Percentiles rank a stretch among this genome's conserved stretches.
These are phyloP conservation scores for Raffaelea arxii DNA, from an alignment of 2,329 filamentous ascomycete genomes.

Conservation along the genomic window DNA sequence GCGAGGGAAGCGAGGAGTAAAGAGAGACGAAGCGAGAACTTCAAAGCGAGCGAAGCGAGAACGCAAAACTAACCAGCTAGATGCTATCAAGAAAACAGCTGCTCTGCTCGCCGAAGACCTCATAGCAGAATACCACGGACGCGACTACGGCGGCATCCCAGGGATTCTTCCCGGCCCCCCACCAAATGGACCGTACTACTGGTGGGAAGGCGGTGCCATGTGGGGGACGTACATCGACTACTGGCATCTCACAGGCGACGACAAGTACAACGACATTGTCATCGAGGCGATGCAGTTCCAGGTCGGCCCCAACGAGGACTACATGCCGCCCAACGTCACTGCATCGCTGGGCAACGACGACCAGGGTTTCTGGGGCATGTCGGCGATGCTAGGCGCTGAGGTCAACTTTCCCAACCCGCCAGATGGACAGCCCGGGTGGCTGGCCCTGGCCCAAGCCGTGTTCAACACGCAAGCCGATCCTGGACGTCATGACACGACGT, in stretches of 20 bases:
- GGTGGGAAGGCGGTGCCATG: conserved; percentile 22
- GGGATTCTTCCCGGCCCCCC: conserved; percentile 22
- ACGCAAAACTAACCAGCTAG: conserved; percentile 1
- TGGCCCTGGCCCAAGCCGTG: conserved; percentile 47
- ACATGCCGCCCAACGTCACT: conserved; percentile 37
- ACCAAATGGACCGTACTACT: conserved; percentile 24
- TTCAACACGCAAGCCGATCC: conserved; percentile 39
- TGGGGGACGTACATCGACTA: conserved; percentile 29
- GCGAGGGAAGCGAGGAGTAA: too few species aligned
- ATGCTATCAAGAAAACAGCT: conserved; percentile 13
- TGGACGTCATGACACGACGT: conserved; percentile 43
- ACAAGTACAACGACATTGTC: conserved; percentile 38
- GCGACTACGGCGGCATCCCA: conserved; percentile 18
- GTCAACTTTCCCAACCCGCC: conserved; percentile 37
- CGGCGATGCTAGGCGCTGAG: conserved; percentile 48
- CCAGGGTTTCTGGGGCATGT: conserved; percentile 49
- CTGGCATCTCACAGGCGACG: conserved; percentile 32
- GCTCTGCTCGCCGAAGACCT: conserved; percentile 19
- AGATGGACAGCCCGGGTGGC: conserved; percentile 32
- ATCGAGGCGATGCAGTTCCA: conserved; percentile 36
- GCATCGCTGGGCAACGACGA: conserved; percentile 45
- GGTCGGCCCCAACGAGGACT: conserved; percentile 35
- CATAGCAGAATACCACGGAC: conserved; percentile 21
- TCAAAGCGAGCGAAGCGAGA: too few species aligned
- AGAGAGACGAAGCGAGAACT: too few species aligned